Conservation (phyloP, 179 eudicot genomes). For the Gypsophila paniculata region DNA sequence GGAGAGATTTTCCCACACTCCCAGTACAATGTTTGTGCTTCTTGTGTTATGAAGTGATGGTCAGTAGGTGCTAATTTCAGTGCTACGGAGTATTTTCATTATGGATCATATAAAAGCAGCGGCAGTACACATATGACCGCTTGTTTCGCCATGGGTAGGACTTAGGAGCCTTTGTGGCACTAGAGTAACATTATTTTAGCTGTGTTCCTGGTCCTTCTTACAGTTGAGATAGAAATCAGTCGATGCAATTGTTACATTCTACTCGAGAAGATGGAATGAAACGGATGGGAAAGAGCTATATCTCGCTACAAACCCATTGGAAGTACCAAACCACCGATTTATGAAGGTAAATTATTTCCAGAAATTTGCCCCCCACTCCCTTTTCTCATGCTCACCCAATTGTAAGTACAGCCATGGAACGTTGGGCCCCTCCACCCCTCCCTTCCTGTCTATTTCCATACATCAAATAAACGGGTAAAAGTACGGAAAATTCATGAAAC, state of each 20-base stretch:
- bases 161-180: background rate
- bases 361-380: background rate
- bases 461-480: background rate
- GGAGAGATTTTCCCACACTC: conserved; percentile 1
- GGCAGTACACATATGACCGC: background rate
- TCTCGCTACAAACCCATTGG: background rate
- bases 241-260: background rate
- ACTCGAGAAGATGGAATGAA: background rate
- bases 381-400: background rate
- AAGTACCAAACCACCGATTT: background rate
- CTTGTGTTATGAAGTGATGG: background rate
- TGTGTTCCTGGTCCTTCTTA: too few relatives aligned
- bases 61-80: too few relatives aligned
- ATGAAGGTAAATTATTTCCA: background rate
- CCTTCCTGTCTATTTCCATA: background rate
- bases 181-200: background rate
- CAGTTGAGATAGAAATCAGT: background rate
- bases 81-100: too few relatives aligned
- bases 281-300: background rate
- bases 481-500: background rate
- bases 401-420: too few relatives aligned
- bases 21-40: background rate
- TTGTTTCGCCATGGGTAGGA: background rate
- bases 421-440: background rate
- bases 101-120: background rate